These are phyloP conservation scores for Turnera subulata DNA, from an alignment of 345 rosid species.

Conservation along the genomic window DNA sequence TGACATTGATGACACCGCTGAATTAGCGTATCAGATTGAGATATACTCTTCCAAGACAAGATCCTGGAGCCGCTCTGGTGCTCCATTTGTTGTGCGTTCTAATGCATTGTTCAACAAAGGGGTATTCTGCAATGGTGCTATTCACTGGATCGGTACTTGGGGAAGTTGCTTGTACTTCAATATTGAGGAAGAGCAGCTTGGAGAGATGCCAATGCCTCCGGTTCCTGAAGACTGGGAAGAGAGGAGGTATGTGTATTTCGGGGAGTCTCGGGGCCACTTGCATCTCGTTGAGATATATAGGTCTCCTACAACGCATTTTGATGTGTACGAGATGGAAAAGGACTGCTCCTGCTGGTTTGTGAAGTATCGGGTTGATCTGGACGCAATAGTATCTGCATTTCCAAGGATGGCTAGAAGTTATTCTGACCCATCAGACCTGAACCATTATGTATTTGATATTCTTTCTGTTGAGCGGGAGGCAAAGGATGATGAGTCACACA, in stretches of 20 bases:
- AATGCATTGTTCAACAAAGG: not conserved
- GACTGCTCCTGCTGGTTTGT: conserved; percentile 5
- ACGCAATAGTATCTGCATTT: conserved; percentile 4
- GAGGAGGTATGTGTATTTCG: conserved; percentile 2
- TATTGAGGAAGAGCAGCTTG: not conserved
- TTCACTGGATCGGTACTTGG: conserved; percentile 15
- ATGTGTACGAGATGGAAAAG: conserved; percentile 14
- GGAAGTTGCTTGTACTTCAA: not conserved
- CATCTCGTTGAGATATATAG: conserved; percentile 11
- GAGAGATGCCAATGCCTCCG: conserved; percentile 3
- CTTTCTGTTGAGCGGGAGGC: not conserved
- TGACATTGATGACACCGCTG: too few relatives aligned
- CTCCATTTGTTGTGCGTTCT: not conserved
- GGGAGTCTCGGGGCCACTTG: conserved; percentile 1
- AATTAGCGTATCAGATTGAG: not conserved
- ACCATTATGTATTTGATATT: not conserved
- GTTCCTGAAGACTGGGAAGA: conserved; percentile 3
- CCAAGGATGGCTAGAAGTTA: conserved; percentile 4
- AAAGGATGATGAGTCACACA: not conserved
- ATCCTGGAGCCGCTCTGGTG: conserved; percentile 6
- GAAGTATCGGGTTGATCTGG: conserved; percentile 4
- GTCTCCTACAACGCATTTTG: conserved; percentile 1
- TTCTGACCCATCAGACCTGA: not conserved
- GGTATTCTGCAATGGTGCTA: conserved; percentile 17
- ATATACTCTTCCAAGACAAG: conserved; percentile 13